Evolutionary conservation across 169 alveolate genomes (phyloP).

Genomic region (Theileria sp.): DNA sequence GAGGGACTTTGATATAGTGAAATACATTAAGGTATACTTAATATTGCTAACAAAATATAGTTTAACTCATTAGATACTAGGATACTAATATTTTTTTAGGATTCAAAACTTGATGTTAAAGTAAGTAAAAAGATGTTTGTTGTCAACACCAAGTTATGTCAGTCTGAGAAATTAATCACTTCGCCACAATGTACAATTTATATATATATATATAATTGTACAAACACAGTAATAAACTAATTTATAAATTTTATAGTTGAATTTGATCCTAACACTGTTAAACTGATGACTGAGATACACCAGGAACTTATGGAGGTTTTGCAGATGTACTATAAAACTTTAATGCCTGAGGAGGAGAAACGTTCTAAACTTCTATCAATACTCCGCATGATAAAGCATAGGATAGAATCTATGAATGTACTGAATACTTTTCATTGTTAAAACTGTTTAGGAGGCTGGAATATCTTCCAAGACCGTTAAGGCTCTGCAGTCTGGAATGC

Average conservation of each 20-base stretch:
- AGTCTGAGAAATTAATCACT: slow-evolving; percentile 54
- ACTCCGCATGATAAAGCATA: slow-evolving; percentile 34
- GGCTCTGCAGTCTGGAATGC: slow-evolving; percentile 62
- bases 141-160: slow-evolving; percentile 63
- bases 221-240: neutral
- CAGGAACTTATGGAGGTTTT: slow-evolving; percentile 48
- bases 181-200: slow-evolving; percentile 38
- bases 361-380: slow-evolving; percentile 35
- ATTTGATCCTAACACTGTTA: slow-evolving; percentile 47
- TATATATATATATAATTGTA: neutral
- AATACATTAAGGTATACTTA: neutral
- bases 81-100: neutral
- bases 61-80: neutral
- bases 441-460: slow-evolving; percentile 23
- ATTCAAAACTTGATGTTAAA: slow-evolving; percentile 18
- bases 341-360: slow-evolving; percentile 60
- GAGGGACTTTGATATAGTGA: slow-evolving; percentile 11
- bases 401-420: slow-evolving; percentile 43
- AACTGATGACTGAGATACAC: slow-evolving; percentile 48
- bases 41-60: neutral
- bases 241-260: slow-evolving; percentile 42
- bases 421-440: neutral
- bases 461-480: slow-evolving; percentile 52
- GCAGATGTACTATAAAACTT: slow-evolving; percentile 59
- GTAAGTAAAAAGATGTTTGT: slow-evolving; percentile 60